Conservation (phyloP, 495 filamentous ascomycete species). For the Sphaerosporella brunnea region DNA sequence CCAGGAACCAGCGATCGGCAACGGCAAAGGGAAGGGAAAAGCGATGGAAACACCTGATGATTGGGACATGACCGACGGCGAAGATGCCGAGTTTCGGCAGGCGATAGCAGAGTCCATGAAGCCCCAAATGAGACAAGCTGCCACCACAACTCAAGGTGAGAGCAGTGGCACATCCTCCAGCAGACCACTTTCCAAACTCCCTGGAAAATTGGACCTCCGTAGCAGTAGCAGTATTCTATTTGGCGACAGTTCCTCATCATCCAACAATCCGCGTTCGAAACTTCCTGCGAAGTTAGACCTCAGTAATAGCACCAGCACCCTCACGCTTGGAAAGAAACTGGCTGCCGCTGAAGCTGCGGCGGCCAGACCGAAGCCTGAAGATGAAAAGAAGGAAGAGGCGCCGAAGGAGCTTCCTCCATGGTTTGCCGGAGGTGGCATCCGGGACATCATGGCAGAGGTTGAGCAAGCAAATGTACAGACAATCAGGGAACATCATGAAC, state of each 20-base stretch:
- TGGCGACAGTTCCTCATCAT: constrained; percentile 5
- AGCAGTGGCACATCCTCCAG: neutral
- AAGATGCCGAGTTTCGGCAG: constrained; percentile 34
- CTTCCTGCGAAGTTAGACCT: no score
- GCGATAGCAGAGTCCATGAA: constrained; percentile 37
- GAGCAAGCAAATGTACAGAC: constrained; percentile 25
- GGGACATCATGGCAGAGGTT: constrained; percentile 38
- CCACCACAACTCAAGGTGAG: neutral
- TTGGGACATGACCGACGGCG: constrained; percentile 14
- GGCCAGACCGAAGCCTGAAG: constrained; percentile 6
- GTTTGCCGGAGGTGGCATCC: constrained; percentile 41
- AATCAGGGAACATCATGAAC: constrained; percentile 6
- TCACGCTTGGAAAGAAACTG: no score
- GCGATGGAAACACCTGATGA: constrained; percentile 1
- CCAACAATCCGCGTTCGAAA: no score
- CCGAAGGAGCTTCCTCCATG: constrained; percentile 63
- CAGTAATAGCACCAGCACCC: no score
- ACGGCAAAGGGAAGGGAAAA: constrained; percentile 20
- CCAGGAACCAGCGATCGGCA: constrained; percentile 16
- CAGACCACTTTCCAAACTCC: neutral
- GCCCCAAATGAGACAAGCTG: neutral
- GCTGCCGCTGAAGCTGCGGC: no score
- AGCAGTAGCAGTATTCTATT: constrained; percentile 25
- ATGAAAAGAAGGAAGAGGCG: constrained; percentile 38
- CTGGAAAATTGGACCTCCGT: neutral